A percentile compares a stretch with the other conserved stretches of the same genome.
Evolutionary conservation across 75 land plant genomes (phyloP).

Genomic region (Chamaecyparis obtusa): DNA sequence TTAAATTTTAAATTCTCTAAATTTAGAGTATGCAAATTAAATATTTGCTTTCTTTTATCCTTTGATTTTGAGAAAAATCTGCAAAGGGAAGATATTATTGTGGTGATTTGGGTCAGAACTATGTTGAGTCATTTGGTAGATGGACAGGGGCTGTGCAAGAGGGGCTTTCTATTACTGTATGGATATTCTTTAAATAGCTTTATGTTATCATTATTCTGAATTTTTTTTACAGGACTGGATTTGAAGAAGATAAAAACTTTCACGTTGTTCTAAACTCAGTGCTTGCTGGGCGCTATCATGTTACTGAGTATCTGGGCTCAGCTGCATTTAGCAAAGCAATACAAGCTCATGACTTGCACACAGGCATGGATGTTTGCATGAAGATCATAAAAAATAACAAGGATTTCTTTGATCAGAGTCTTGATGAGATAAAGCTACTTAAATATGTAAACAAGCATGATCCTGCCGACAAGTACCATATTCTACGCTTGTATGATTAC

Average conservation of each 20-base stretch:
- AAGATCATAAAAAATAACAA: slow-evolving; percentile 99
- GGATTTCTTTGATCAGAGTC: slow-evolving; percentile 99
- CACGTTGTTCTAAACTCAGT: slow-evolving; percentile 94
- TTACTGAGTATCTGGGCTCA: slow-evolving; percentile 96
- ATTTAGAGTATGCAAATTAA: background rate
- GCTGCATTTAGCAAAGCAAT: slow-evolving; percentile 99
- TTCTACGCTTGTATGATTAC: slow-evolving; percentile 96
- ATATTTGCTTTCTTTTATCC: background rate
- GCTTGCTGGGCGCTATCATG: slow-evolving; percentile 98
- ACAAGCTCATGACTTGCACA: slow-evolving; percentile 96
- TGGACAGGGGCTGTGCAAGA: background rate
- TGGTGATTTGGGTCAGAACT: background rate
- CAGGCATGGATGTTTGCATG: slow-evolving; percentile 99
- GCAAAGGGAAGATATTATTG: background rate
- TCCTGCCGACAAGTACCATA: slow-evolving; percentile 95
- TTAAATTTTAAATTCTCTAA: background rate
- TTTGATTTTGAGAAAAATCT: background rate
- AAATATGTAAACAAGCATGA: slow-evolving; percentile 97
- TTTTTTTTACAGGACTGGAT: slow-evolving; percentile 78
- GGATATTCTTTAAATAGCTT: background rate
- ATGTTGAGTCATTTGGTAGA: background rate
- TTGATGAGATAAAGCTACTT: slow-evolving; percentile 98
- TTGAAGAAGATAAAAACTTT: slow-evolving; percentile 99
- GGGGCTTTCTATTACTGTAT: background rate
- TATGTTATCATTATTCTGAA: slow-evolving; percentile 4